A percentile compares a stretch with the other conserved stretches of the same genome.
Conservation (phyloP, 495 filamentous ascomycete genomes). For the Trypethelium eluteriae region DNA sequence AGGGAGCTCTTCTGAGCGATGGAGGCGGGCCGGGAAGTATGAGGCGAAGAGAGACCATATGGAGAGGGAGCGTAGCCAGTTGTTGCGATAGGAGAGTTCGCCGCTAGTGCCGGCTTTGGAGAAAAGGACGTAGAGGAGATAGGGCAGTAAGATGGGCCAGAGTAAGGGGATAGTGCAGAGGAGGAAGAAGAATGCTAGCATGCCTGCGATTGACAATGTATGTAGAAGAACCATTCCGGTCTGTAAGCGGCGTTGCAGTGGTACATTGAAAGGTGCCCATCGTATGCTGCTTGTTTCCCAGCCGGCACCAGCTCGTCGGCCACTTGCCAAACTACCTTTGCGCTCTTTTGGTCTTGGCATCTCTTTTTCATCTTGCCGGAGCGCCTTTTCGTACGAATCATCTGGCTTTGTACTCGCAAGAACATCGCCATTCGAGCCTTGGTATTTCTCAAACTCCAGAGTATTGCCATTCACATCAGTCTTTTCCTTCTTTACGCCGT, state of each 20-base stretch:
- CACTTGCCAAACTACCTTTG: conserved; percentile 10
- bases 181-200: conserved; percentile 79
- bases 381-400: conserved; percentile 1
- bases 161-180: conserved; percentile 80
- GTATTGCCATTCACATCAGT: conserved; percentile 9
- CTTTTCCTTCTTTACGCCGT: conserved; percentile 13
- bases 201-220: conserved; percentile 68
- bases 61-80: conserved; percentile 61
- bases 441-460: conserved; percentile 5
- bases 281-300: conserved; percentile 48
- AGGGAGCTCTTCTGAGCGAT: conserved; percentile 71
- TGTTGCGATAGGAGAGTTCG: conserved; percentile 60
- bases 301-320: conserved; percentile 32
- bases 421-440: not conserved
- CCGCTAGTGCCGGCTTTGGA: conserved; percentile 71
- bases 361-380: conserved; percentile 6
- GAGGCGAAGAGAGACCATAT: conserved; percentile 84
- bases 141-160: conserved; percentile 89
- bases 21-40: conserved; percentile 84
- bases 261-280: conserved; percentile 83
- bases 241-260: conserved; percentile 76
- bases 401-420: conserved; percentile 5
- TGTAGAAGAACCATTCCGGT: conserved; percentile 80
- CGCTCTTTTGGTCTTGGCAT: conserved; percentile 12
- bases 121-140: conserved; percentile 74